A percentile compares a stretch with the other conserved stretches of the same genome.
phyloP scores from a whole-genome alignment of 306 rosid genomes.

The Canavalia ensiformis region DNA sequence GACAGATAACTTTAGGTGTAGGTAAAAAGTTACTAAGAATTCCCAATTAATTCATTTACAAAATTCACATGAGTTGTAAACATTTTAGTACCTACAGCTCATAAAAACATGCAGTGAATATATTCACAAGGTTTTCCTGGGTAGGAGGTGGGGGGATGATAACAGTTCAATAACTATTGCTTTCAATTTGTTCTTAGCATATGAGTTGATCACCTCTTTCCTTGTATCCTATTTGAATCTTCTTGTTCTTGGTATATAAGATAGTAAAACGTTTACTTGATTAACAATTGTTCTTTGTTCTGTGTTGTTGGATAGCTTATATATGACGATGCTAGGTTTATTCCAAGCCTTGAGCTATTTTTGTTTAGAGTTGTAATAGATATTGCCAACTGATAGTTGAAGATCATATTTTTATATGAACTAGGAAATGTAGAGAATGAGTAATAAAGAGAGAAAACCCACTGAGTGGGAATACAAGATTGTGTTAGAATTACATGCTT shows the following conservation, averaged over 20 bases:
- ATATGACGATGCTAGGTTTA: conserved; percentile 10
- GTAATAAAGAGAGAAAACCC: conserved; percentile 18
- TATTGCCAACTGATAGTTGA: conserved; percentile 4
- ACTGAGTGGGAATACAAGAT: conserved; percentile 14
- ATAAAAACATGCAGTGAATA: neutral
- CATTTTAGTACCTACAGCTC: conserved; percentile 1
- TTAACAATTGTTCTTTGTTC: too few species aligned
- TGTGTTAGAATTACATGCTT: conserved; percentile 11
- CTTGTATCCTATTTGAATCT: neutral
- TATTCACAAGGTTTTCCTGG: neutral
- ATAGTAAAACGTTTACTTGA: conserved; percentile 4
- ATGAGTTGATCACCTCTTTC: neutral
- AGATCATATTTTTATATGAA: neutral
- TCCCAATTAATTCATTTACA: conserved; percentile 25
- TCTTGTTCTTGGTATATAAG: conserved; percentile 2
- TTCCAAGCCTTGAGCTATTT: conserved; percentile 20
- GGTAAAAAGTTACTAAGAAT: conserved; percentile 25
- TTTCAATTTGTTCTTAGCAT: neutral
- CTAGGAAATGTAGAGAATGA: neutral
- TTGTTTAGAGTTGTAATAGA: neutral
- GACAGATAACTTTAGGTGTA: conserved; percentile 30
- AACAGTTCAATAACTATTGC: conserved; percentile 11
- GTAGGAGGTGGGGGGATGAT: neutral
- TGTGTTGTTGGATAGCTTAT: neutral
- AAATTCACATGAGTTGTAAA: conserved; percentile 32